These are phyloP conservation scores for Starmerella tilneyi DNA, from an alignment of 805 yeast species.

Conservation along the genomic window DNA sequence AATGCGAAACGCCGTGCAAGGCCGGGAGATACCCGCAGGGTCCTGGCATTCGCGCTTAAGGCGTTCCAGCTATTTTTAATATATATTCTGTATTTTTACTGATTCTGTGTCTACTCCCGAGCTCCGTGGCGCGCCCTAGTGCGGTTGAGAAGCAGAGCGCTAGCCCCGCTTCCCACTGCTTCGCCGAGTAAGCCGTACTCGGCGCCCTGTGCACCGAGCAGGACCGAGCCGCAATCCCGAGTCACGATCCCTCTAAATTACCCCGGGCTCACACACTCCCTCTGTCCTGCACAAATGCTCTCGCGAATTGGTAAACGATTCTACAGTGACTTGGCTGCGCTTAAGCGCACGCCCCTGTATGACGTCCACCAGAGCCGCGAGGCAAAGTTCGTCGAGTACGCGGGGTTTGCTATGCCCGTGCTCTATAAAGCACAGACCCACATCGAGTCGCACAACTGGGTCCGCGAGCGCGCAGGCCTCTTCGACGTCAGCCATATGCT, in stretches of 20 bases:
- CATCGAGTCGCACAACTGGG: conserved; percentile 92
- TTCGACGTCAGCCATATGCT: conserved; percentile 98
- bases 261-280: too few relatives aligned
- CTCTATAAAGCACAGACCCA: conserved; percentile 76
- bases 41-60: too few relatives aligned
- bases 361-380: conserved; percentile 68
- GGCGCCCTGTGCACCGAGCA: neutral
- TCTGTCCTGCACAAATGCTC: conserved; percentile 6
- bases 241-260: too few relatives aligned
- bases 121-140: neutral
- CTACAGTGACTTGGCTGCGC: conserved; percentile 12
- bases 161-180: too few relatives aligned
- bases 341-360: conserved; percentile 58
- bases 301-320: conserved; percentile 6
- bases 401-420: conserved; percentile 95
- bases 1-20: too few relatives aligned
- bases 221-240: conserved; percentile 4
- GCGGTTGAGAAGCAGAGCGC: too few relatives aligned
- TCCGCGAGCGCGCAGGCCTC: conserved; percentile 73
- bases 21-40: too few relatives aligned
- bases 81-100: neutral
- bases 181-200: neutral
- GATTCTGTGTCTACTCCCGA: too few relatives aligned
- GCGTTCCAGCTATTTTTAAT: too few relatives aligned
- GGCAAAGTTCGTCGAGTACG: conserved; percentile 90